Conservation (phyloP, 805 yeast species). For the Cyberlindnera japonica region DNA sequence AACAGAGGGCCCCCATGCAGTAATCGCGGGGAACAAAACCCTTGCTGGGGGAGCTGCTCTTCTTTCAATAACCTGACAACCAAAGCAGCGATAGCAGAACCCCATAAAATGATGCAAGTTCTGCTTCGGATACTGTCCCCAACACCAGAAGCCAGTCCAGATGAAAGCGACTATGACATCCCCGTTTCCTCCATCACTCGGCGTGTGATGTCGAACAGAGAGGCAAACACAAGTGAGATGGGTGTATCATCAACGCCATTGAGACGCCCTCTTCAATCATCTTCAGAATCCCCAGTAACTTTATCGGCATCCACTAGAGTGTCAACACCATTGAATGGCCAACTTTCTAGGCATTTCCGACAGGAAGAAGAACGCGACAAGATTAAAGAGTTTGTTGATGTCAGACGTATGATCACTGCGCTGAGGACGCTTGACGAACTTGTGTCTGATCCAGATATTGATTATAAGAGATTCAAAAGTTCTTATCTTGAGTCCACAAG, state of each 20-base stretch:
- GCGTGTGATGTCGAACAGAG: conserved; percentile 10
- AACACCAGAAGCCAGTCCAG: conserved; percentile 12
- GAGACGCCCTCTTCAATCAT: background rate
- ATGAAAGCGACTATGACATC: conserved; percentile 17
- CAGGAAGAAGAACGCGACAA: conserved; percentile 1
- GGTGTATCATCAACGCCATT: background rate
- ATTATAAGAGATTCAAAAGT: conserved; percentile 6
- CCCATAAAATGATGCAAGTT: conserved; percentile 10
- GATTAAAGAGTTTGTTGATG: conserved; percentile 16
- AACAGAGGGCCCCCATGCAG: too few relatives aligned
- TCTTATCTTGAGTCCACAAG: conserved; percentile 6
- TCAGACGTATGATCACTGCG: conserved; percentile 8
- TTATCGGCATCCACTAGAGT: background rate
- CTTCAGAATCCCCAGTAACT: background rate
- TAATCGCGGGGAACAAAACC: background rate
- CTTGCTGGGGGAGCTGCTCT: background rate
- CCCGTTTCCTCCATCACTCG: conserved; percentile 12
- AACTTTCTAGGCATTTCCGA: background rate
- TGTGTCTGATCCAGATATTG: conserved; percentile 5
- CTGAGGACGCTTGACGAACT: conserved; percentile 9
- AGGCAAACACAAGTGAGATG: background rate
- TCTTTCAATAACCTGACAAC: background rate
- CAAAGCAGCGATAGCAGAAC: background rate
- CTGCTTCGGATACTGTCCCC: conserved; percentile 12
- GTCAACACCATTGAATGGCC: background rate